These are phyloP conservation scores for Fraxinus nigra DNA, from an alignment of 305 asterid genomes.

Conservation along the genomic window DNA sequence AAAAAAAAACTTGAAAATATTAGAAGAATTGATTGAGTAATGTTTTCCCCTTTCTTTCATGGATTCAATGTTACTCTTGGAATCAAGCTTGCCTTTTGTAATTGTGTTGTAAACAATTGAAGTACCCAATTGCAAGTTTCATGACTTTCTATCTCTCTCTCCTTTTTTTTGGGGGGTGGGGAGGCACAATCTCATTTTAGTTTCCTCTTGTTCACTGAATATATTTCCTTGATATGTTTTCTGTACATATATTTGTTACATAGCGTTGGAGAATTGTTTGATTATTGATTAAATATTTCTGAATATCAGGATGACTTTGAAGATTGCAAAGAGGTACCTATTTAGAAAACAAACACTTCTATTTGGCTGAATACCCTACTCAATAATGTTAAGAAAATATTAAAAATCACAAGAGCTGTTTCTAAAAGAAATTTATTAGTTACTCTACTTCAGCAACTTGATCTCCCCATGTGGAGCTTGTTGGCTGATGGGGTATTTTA, in stretches of 20 bases:
- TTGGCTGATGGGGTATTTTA: neutral
- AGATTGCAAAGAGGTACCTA: neutral
- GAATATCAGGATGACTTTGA: neutral
- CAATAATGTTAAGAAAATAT: neutral
- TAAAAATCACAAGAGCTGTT: neutral
- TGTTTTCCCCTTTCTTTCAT: neutral
- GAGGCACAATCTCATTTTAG: no score
- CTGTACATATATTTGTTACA: neutral
- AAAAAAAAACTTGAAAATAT: slow-evolving; percentile 4
- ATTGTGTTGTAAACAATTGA: slow-evolving; percentile 9
- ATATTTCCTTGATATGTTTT: neutral
- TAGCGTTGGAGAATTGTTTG: slow-evolving; percentile 1
- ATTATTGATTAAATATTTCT: slow-evolving; percentile 9
- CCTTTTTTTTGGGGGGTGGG: no score
- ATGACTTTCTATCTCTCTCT: neutral
- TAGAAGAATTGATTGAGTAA: neutral
- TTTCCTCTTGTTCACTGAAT: neutral
- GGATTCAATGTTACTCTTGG: neutral
- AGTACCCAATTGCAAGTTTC: slow-evolving; percentile 5
- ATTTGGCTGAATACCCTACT: neutral
- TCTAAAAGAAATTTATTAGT: neutral
- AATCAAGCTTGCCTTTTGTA: slow-evolving; percentile 11
- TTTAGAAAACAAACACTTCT: neutral
- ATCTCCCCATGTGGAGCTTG: slow-evolving; percentile 11
- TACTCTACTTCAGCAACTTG: neutral